Evolutionary conservation across 345 rosid genomes (phyloP), one percentile per base, ranked within the genome.

Genomic region (Euclidium syriacum): DNA sequence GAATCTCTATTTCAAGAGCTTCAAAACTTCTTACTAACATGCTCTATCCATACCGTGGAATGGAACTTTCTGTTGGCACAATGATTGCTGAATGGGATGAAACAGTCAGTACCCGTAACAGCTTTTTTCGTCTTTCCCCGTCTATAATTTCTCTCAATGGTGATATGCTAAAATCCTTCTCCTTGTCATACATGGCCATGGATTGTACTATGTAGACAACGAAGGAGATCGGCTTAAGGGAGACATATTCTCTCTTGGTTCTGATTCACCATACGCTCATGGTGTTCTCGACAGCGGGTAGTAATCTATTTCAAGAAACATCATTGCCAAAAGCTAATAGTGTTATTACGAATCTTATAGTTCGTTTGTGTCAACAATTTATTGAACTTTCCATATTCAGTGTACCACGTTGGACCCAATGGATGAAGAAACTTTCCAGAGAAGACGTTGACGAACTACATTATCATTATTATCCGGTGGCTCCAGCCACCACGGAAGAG

Each of bases 11-110:
- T 44, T 83, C 96, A 0, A 96, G 98, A 51, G 96, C 98, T 18
- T 91, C 98, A 65, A 91, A 86, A 72, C 83, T 91, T 64, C 76
- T 91, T 23, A 96, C 98, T 7, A 91, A 91, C 83, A 88, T 88
- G 69, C 81, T 88, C 44, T 91, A 85, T 74, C 86, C 95, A 33
- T 86, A 88, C 69, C 87, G 92, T 47, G 96, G 98, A 72, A 91
- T 91, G 96, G 96, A 95, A 63, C 78, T 91, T 11, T 91, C 98
- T 10, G 94, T 91, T 51, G 98, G 96, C 40, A 91, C 98, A 30
- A 91, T 88, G 98, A 88, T 91, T 55, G 95, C 98, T 54, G 98
- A 96, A 59, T 91, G 96, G 98, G 98, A 88, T 76, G 98, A 91
- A 73, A 88, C 92, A 61, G 96, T 88, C 71, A 62, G 53, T 51